phyloP scores from a whole-genome alignment of 1,284 basidiomycete genomes.

The Coniophora puteana region DNA sequence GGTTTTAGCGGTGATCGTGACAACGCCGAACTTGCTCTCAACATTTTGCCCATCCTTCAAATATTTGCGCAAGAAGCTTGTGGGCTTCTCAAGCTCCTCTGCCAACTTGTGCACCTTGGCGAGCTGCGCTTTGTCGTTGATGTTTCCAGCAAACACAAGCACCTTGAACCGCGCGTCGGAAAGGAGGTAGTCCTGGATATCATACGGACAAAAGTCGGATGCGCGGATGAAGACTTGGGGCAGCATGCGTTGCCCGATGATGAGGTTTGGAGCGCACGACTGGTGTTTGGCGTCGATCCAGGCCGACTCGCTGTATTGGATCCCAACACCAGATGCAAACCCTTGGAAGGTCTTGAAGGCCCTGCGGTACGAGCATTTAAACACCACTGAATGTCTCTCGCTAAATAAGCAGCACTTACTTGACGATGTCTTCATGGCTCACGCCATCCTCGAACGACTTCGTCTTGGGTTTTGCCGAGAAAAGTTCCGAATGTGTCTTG shows the following conservation, averaged over 20 bases:
- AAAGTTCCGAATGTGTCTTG: conserved; percentile 68
- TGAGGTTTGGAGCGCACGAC: conserved; percentile 35
- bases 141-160: conserved; percentile 60
- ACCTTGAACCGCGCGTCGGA: conserved; percentile 67
- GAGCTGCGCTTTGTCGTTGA: conserved; percentile 34
- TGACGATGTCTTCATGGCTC: conserved; percentile 56
- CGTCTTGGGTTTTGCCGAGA: conserved; percentile 73
- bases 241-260: conserved; percentile 52
- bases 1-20: conserved; percentile 43
- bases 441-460: conserved; percentile 55
- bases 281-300: conserved; percentile 43
- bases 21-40: conserved; percentile 43
- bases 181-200: conserved; percentile 62
- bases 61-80: conserved; percentile 33
- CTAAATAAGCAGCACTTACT: too few relatives aligned
- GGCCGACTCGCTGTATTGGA: conserved; percentile 49
- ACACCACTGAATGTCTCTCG: not conserved
- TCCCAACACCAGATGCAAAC: conserved; percentile 57
- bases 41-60: conserved; percentile 20
- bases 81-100: conserved; percentile 31
- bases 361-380: conserved; percentile 22
- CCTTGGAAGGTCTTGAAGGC: conserved; percentile 51
- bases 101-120: conserved; percentile 39
- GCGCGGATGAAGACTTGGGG: conserved; percentile 57
- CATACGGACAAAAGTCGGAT: conserved; percentile 53